Evolutionary conservation across 1,139 yeast species (phyloP), one percentile per base, ranked within the genome.

Genomic region (Saccharomyces hybrid): DNA sequence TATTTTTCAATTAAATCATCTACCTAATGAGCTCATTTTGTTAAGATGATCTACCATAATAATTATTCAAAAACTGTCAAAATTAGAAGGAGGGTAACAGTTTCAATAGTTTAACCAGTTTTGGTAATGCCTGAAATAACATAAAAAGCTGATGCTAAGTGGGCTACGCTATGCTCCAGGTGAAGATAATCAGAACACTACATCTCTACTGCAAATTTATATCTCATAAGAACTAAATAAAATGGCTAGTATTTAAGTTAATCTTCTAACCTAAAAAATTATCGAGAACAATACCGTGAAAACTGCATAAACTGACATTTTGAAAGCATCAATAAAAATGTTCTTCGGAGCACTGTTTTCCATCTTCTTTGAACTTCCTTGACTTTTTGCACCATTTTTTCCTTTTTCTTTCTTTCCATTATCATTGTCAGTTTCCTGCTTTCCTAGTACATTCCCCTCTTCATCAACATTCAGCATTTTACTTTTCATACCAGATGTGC

Each of bases 401-500:
- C 44, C 44, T 20, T 38, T 38, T 38, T 38, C 44, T 13, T 38
- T 38, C 16, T 38, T 38, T 3, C 25, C 44, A 16, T 9, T 4
- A 9, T 20, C 8, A 11, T 20, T 38, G 6, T 20, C 11, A 7
- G 44, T 14, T 38, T 38, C 44, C 25, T 38, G 44, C 16, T 38
- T 38, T 3, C 44, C 44, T 38, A 38, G 11, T 5, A 38, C 44
- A 25, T 38, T 38, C n/a, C 80, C 80, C 27, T 73, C 71, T 51
- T 73, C 72, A 57, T 73, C 73, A 49, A 74, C 73, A 34, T 71
- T 68, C n/a, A 74, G 64, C 9, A 71, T 70, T 50, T 73, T 74
- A 14, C 72, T 64, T 53, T 66, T 68, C 3, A 70, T 64, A 20
- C 72, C 73, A 11, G 76, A 78, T 16, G 76, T 73, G 64, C 90